Evolutionary conservation across 2,329 filamentous ascomycete genomes (phyloP).

Genomic region (Colletotrichum truncatum): DNA sequence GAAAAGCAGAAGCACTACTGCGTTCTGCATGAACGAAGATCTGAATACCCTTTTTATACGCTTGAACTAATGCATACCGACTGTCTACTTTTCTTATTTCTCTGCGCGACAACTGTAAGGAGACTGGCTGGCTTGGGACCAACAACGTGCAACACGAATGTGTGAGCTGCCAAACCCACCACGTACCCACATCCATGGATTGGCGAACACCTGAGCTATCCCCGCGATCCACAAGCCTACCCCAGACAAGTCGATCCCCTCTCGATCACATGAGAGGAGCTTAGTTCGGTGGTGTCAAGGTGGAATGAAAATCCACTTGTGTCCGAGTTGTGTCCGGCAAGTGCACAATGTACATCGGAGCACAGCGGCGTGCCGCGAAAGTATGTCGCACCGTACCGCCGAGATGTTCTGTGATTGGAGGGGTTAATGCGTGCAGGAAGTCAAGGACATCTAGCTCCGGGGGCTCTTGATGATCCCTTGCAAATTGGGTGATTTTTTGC

Average conservation of each 20-base stretch:
- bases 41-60: constrained; percentile 11
- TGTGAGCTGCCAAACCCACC: background rate
- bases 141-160: background rate
- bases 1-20: background rate
- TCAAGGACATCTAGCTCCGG: background rate
- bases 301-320: background rate
- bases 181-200: constrained; percentile 2
- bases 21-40: background rate
- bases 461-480: background rate
- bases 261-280: constrained; percentile 18
- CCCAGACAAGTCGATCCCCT: constrained; percentile 18
- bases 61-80: background rate
- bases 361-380: background rate
- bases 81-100: background rate
- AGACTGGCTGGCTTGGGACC: constrained; percentile 1
- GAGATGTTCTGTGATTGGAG: constrained; percentile 23
- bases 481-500: background rate
- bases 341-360: background rate
- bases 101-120: background rate
- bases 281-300: background rate
- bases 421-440: constrained; percentile 8
- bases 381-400: constrained; percentile 19
- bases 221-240: constrained; percentile 17
- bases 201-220: constrained; percentile 2
- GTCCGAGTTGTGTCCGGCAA: constrained; percentile 5